Base-by-base conservation (phyloP, 2,329 filamentous ascomycete species). In the Dryadomyces quercivorus region DNA sequence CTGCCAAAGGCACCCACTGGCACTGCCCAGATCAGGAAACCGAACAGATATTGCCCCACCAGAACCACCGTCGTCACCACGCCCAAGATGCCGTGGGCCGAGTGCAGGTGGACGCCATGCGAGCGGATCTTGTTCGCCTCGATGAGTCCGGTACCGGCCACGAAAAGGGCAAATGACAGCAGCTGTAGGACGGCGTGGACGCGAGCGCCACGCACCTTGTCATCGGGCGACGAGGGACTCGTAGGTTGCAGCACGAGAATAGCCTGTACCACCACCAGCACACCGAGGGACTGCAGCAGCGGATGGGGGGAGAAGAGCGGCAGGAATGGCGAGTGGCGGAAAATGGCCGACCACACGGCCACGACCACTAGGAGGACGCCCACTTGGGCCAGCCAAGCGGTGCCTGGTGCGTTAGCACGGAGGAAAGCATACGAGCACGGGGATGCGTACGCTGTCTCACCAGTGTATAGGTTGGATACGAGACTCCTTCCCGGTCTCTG, bases 301-400 rank as follows among this genome's bases (percentile, higher is more conserved):
- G 92, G 92, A 68, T 97, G 92, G 9, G 85, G 82, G 18, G 88
- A 90, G 77, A 97, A 95, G 62, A 95, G 81, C 43, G 88, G 86
- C 58, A 94, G 65, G 34, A 72, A 59, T 10, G 63, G 69, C 26
- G 63, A 69, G 54, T 84, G 75, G 45, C 81, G 78, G 65, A 95
- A 81, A 59, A 96, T 79, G 55, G 79, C 79, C 48, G 81, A 80
- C 88, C 89, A 95, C 60, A 95, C 76, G 55, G 92, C 80, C 40
- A 81, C 80, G 50, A 82, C 73, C 58, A 96, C 79, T 59, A 95
- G 79, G 70, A 88, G 72, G 54, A 84, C 80, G 55, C 89, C 92
- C 46, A 80, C 77, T 70, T 96, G 90, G 44, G 89, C 87, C 57
- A 96, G 70, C 57, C 85, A 76, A 55, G 82, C 92, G 16, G 90